A percentile compares a stretch with the other conserved stretches of the same genome.
Evolutionary conservation across 2,329 filamentous ascomycete genomes (phyloP).

Genomic region (Trichoderma sp.): DNA sequence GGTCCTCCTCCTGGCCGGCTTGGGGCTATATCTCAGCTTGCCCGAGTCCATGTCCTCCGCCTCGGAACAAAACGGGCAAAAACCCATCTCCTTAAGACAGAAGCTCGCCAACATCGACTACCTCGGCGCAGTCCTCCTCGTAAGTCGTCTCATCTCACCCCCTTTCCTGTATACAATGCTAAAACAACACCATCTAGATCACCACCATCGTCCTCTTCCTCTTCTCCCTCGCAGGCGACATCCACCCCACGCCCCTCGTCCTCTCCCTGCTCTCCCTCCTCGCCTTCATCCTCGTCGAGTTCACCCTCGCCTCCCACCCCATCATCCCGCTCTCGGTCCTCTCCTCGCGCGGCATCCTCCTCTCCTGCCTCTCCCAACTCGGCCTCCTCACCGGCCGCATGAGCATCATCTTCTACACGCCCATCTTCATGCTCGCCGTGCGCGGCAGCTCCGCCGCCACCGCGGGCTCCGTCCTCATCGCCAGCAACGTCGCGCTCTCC

Average conservation of each 20-base stretch:
- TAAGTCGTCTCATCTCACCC: slow-evolving; percentile 40
- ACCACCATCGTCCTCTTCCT: slow-evolving; percentile 70
- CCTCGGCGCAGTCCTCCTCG: slow-evolving; percentile 66
- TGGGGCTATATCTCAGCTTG: slow-evolving; percentile 65
- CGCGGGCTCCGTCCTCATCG: slow-evolving; percentile 75
- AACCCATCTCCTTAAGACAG: not conserved
- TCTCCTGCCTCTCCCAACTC: slow-evolving; percentile 74
- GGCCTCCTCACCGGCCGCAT: slow-evolving; percentile 81
- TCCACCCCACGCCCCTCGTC: slow-evolving; percentile 61
- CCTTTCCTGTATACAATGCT: not conserved
- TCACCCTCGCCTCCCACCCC: slow-evolving; percentile 64
- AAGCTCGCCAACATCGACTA: slow-evolving; percentile 63
- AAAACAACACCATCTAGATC: slow-evolving; percentile 45
- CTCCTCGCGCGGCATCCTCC: slow-evolving; percentile 66
- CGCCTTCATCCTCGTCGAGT: slow-evolving; percentile 64
- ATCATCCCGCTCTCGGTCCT: slow-evolving; percentile 74
- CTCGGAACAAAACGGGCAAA: not conserved
- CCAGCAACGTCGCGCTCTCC: slow-evolving; percentile 80
- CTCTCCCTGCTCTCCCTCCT: slow-evolving; percentile 55
- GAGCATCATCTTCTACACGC: slow-evolving; percentile 78
- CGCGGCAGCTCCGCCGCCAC: slow-evolving; percentile 67
- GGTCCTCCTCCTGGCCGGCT: slow-evolving; percentile 60
- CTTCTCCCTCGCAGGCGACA: slow-evolving; percentile 65
- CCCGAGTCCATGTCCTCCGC: slow-evolving; percentile 43
- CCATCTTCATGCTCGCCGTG: slow-evolving; percentile 77